phyloP scores from a whole-genome alignment of 768 basidiomycete species.

The Boletellus ananiceps region DNA sequence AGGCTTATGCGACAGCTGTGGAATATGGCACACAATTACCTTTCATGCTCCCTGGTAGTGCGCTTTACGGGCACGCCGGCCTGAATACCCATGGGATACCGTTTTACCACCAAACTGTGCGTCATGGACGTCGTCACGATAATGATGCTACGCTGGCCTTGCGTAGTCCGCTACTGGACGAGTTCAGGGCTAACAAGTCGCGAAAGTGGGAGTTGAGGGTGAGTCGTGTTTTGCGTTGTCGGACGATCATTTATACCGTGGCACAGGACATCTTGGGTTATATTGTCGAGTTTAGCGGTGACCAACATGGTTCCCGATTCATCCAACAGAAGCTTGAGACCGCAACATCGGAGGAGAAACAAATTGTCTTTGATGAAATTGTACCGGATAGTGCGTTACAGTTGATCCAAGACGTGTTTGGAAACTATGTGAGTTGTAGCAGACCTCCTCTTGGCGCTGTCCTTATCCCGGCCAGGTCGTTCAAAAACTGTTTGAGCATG shows the following conservation, averaged over 20 bases:
- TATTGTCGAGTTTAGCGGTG: conserved; percentile 86
- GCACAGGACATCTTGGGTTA: conserved; percentile 79
- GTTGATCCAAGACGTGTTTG: conserved; percentile 89
- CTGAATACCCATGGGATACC: conserved; percentile 32
- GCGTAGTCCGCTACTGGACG: conserved; percentile 74
- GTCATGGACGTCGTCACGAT: conserved; percentile 45
- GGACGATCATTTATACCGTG: conserved; percentile 3
- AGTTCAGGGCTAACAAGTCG: conserved; percentile 77
- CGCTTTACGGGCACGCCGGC: conserved; percentile 41
- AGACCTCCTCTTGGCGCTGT: background rate
- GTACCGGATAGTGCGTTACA: conserved; percentile 68
- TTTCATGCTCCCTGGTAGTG: conserved; percentile 40
- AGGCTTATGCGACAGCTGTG: conserved; percentile 40
- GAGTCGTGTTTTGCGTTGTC: conserved; percentile 20
- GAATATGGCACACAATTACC: conserved; percentile 49
- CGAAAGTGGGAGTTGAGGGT: conserved; percentile 82
- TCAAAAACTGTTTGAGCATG: conserved; percentile 90
- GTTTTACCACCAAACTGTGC: conserved; percentile 37
- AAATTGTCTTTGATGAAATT: conserved; percentile 82
- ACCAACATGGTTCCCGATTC: conserved; percentile 97
- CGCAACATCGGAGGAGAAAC: conserved; percentile 74
- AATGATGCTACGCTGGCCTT: conserved; percentile 35
- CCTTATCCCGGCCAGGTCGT: conserved; percentile 56
- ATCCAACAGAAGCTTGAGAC: conserved; percentile 84
- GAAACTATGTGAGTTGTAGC: conserved; percentile 74